These are phyloP conservation scores for Inosperma sp. DNA, from an alignment of 768 basidiomycete species.

Conservation along the genomic window DNA sequence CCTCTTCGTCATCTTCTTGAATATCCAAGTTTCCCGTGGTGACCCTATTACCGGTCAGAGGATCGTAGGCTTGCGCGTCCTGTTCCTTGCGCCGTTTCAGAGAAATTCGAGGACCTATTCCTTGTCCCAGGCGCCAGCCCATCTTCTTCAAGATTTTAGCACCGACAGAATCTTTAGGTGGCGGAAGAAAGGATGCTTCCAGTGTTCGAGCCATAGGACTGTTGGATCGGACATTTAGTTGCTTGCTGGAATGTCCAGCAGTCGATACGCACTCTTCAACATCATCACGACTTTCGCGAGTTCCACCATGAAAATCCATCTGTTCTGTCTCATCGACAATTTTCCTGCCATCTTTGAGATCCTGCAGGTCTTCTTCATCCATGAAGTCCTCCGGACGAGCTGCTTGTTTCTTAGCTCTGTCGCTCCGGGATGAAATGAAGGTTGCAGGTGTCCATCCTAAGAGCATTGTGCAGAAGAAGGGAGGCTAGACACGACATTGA, in stretches of 20 bases:
- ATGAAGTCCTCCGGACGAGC: conserved; percentile 90
- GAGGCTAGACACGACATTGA: background rate
- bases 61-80: conserved; percentile 46
- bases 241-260: background rate
- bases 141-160: conserved; percentile 87
- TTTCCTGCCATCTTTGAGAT: conserved; percentile 65
- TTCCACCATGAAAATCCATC: conserved; percentile 62
- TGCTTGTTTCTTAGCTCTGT: conserved; percentile 60
- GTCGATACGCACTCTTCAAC: conserved; percentile 52
- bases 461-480: background rate
- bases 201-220: conserved; percentile 64
- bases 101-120: conserved; percentile 86
- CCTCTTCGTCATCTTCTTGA: conserved; percentile 71
- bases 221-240: background rate
- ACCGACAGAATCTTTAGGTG: conserved; percentile 76
- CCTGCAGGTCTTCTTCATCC: conserved; percentile 96
- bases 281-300: conserved; percentile 47
- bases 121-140: conserved; percentile 93
- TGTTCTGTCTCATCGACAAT: conserved; percentile 79
- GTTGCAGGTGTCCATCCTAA: conserved; percentile 95
- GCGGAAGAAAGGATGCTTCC: conserved; percentile 61
- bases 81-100: conserved; percentile 70
- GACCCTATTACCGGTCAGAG: conserved; percentile 27
- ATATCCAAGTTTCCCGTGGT: conserved; percentile 32
- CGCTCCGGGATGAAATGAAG: conserved; percentile 83